Evolutionary conservation across 1,284 basidiomycete genomes (phyloP), one percentile per base, ranked within the genome.

Genomic region (Pseudozyma flocculosa): DNA sequence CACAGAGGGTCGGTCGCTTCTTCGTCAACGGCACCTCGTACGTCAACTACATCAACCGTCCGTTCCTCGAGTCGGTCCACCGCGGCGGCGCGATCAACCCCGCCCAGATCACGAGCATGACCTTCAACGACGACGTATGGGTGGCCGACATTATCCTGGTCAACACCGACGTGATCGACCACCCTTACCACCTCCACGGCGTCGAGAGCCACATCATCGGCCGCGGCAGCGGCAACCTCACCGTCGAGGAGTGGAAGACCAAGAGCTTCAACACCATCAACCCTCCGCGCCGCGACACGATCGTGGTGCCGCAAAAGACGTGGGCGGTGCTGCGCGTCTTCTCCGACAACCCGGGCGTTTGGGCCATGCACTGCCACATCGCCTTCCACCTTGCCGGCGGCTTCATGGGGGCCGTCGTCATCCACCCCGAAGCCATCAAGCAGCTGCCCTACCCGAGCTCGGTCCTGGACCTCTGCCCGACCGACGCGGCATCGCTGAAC

Each of bases 211-310:
- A 57, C 41, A 56, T 81, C 44, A 56, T 80, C 24, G 78, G 54
- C 2, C 58, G 76, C 14, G 80, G 80, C 0, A 3, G 36, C 2
- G 80, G 79, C 2, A 45, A 30, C 13, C 26, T 80, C 13, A 67
- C 66, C 1, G 37, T 49, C 5, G 59, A 46, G 0, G 34, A 51
- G 9, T 61, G 71, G 44, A n/a, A 34, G 32, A 17, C 32, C 10
- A 11, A 4, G 11, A 17, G 14, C 4, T 38, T 47, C 36, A 37
- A 18, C 42, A 29, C 48, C 47, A 19, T 49, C 21, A 80, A 79
- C 58, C 79, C 80, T 0, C 56, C 79, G 44, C 64, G 80, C 4
- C 63, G 80, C n/a, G 80, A 81, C 50, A 77, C 74, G 1, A 43
- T 79, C 43, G 57, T 75, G 36, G 68, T 81, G 5, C 61, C 68